These are phyloP conservation scores for Teunomyces funiuensis DNA, from an alignment of 805 yeast genomes.

Conservation along the genomic window DNA sequence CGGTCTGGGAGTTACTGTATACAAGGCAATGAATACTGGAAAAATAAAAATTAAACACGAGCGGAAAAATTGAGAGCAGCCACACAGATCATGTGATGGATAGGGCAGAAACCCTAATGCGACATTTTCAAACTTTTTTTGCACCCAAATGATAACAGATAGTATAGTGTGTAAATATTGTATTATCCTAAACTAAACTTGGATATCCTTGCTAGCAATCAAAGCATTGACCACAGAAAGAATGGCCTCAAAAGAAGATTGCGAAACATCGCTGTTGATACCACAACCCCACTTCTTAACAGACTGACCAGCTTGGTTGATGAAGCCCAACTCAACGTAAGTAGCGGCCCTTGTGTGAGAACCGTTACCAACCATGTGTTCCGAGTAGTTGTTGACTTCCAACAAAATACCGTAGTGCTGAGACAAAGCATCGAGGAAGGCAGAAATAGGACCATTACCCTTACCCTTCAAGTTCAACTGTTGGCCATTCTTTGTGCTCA, in stretches of 20 bases:
- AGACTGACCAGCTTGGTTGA: conserved; percentile 34
- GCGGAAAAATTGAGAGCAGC: background rate
- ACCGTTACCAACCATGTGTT: conserved; percentile 73
- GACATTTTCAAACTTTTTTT: background rate
- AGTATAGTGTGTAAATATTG: background rate
- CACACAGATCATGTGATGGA: background rate
- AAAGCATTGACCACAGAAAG: conserved; percentile 23
- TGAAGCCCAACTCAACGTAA: conserved; percentile 54
- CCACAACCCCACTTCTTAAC: conserved; percentile 45
- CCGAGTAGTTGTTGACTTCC: conserved; percentile 66
- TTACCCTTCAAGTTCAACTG: conserved; percentile 44
- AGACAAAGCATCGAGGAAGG: conserved; percentile 65
- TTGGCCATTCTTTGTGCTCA: conserved; percentile 15
- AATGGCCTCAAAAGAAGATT: conserved; percentile 38
- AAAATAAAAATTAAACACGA: background rate
- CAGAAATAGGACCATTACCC: conserved; percentile 81
- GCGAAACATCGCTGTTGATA: conserved; percentile 42
- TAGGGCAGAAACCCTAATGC: conserved; percentile 8
- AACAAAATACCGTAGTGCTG: conserved; percentile 50
- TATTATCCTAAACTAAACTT: conserved; percentile 17
- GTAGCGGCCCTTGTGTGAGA: conserved; percentile 74
- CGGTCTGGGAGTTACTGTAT: conserved; percentile 5
- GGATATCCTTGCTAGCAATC: conserved; percentile 29
- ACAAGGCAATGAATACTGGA: background rate
- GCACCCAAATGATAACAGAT: conserved; percentile 3